phyloP scores from a whole-genome alignment of 108 stramenopile genomes.

The Pelagomonas calceolata region DNA sequence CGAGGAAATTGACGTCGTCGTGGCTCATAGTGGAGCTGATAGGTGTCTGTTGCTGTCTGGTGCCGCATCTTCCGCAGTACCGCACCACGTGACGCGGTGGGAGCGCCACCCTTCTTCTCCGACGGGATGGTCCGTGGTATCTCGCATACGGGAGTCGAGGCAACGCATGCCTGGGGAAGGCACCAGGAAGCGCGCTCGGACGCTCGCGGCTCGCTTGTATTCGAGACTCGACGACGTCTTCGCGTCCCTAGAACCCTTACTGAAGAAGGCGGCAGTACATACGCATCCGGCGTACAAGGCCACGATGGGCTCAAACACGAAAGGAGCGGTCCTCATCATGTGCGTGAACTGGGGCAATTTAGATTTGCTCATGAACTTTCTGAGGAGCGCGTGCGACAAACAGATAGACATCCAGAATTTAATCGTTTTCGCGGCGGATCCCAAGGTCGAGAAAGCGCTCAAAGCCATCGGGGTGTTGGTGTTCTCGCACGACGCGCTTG shows the following conservation, averaged over 20 bases:
- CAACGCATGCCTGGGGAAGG: neutral
- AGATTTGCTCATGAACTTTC: neutral
- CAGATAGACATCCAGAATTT: neutral
- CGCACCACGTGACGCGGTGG: too few relatives aligned
- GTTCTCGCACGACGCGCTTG: slow-evolving; percentile 1
- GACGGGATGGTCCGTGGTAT: neutral
- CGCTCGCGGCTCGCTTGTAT: neutral
- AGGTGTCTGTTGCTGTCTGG: neutral
- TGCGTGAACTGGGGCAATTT: neutral
- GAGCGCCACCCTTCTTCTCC: too few relatives aligned
- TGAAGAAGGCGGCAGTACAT: neutral
- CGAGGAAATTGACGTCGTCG: neutral
- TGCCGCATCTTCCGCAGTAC: neutral
- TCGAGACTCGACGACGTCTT: neutral
- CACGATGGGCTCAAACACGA: neutral
- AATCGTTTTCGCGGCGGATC: neutral
- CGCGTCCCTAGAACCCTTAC: neutral
- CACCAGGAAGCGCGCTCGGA: neutral
- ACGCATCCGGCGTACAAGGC: neutral
- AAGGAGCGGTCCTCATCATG: neutral
- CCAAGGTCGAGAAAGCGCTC: neutral
- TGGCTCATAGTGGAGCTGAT: neutral
- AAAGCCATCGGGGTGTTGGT: neutral
- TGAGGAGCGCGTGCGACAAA: neutral
- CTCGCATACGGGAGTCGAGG: neutral